phyloP scores from a whole-genome alignment of 192 early-diverging fungal species.

The Neocallimastix lanati region DNA sequence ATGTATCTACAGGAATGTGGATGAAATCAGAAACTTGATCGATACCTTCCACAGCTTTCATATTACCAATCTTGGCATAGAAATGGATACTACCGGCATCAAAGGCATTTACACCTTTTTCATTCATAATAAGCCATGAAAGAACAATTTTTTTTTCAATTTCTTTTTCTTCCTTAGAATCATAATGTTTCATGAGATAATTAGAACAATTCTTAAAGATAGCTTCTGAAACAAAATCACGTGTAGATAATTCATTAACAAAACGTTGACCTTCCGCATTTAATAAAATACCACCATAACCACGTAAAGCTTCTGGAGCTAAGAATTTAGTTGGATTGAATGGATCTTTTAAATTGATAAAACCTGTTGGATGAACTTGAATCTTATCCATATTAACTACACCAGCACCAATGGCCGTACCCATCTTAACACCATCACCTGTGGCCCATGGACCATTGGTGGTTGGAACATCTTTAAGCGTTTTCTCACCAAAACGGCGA shows the following conservation, averaged over 20 bases:
- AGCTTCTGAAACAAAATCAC: neutral
- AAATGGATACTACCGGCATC: neutral
- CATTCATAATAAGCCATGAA: neutral
- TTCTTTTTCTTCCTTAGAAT: neutral
- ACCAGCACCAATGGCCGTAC: neutral
- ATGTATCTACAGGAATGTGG: neutral
- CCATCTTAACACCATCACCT: neutral
- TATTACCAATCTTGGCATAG: neutral
- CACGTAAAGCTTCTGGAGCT: slow-evolving; percentile 3
- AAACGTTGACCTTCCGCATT: slow-evolving; percentile 1
- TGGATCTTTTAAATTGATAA: slow-evolving; percentile 1
- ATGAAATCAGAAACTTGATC: neutral
- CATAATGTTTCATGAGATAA: neutral
- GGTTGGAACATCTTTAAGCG: neutral
- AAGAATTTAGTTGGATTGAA: slow-evolving; percentile 1
- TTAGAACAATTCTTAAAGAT: neutral
- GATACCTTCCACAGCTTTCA: neutral
- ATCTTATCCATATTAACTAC: neutral
- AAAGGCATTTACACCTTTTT: neutral
- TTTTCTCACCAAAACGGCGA: neutral
- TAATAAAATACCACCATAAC: slow-evolving; percentile 3
- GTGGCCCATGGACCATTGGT: neutral
- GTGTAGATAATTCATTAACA: neutral
- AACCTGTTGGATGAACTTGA: neutral
- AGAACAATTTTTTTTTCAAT: neutral